Conservation (phyloP, 306 rosid genomes). For the Geum urbanum region DNA sequence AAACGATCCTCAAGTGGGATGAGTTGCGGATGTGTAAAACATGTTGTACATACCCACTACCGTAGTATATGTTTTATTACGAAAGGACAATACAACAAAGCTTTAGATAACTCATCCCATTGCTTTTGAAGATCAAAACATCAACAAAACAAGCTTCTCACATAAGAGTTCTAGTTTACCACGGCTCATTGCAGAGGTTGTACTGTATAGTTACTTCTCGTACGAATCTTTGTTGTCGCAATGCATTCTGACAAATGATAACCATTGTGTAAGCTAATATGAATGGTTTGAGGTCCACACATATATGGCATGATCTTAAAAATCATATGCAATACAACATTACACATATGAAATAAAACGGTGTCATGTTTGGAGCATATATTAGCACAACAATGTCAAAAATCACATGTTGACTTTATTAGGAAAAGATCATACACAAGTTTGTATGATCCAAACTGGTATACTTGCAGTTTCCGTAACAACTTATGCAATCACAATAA, state of each 20-base stretch:
- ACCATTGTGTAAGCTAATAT: conserved; percentile 13
- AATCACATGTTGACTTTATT: not conserved
- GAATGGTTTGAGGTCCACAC: not conserved
- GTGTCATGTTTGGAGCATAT: not conserved
- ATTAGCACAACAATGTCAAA: not conserved
- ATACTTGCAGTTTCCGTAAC: not conserved
- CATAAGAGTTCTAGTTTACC: conserved; percentile 40
- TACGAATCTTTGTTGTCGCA: conserved; percentile 79
- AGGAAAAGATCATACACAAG: not conserved
- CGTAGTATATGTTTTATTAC: too few relatives aligned
- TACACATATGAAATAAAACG: not conserved
- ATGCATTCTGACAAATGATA: conserved; percentile 66
- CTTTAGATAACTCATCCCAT: too few relatives aligned
- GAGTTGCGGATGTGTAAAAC: not conserved
- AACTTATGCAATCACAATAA: not conserved
- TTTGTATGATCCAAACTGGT: not conserved
- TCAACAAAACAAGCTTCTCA: not conserved
- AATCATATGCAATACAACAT: not conserved
- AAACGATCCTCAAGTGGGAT: not conserved
- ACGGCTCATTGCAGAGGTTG: conserved; percentile 99
- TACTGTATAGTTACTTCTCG: conserved; percentile 96
- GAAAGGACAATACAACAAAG: too few relatives aligned
- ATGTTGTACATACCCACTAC: too few relatives aligned
- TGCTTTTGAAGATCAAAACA: not conserved
- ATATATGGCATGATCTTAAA: not conserved